These are phyloP conservation scores for Citrus sinensis DNA, from an alignment of 345 rosid genomes.

Conservation along the genomic window DVS_A1.0 CM039163.1:51094001-51094500, in stretches of 20 bases:
- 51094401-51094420: slow-evolving; percentile 89
- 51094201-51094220: slow-evolving; percentile 66
- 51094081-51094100: background rate
- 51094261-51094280: slow-evolving; percentile 95
- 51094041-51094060: background rate
- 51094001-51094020: slow-evolving; percentile 45
- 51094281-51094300: slow-evolving; percentile 99
- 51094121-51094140: background rate
- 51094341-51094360: background rate
- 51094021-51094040: background rate
- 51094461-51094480: slow-evolving; percentile 79
- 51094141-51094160: background rate
- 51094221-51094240: slow-evolving; percentile 93
- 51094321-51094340: slow-evolving; percentile 73
- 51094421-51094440: slow-evolving; percentile 71
- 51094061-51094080: background rate
- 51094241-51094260: slow-evolving; percentile 93
- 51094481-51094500: slow-evolving; percentile 96
- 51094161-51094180: background rate
- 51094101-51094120: background rate
- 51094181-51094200: background rate
- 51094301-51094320: slow-evolving; percentile 93
- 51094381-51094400: slow-evolving; percentile 1
- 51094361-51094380: slow-evolving; percentile 1
- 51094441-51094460: slow-evolving; percentile 81